Evolutionary conservation across 768 basidiomycete genomes (phyloP).

Genomic region (Serendipita vermifera): DNA sequence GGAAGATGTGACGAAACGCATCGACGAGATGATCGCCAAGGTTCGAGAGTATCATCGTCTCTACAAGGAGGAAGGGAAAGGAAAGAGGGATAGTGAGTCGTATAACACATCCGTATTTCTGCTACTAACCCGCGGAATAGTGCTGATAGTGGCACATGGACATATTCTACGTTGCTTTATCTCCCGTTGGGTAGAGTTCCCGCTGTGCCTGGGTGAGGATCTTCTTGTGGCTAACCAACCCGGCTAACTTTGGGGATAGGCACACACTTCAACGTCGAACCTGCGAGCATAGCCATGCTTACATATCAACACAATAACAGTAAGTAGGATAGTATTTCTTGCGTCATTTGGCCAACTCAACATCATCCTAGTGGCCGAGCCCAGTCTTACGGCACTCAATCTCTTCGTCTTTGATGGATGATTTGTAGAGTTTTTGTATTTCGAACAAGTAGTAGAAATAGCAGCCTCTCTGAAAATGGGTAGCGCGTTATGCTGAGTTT

Average conservation of each 20-base stretch:
- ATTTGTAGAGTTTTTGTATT: neutral
- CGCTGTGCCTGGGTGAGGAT: constrained; percentile 40
- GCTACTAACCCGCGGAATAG: too few relatives aligned
- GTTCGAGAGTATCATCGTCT: constrained; percentile 59
- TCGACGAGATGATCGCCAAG: constrained; percentile 54
- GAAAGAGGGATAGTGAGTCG: constrained; percentile 40
- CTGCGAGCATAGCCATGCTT: constrained; percentile 67
- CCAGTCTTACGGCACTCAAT: constrained; percentile 8
- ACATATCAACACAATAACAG: constrained; percentile 69
- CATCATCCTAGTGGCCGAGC: neutral
- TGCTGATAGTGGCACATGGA: constrained; percentile 83
- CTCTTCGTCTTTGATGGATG: constrained; percentile 7
- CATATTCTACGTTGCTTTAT: constrained; percentile 69
- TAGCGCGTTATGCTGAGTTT: too few relatives aligned
- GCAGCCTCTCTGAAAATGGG: too few relatives aligned
- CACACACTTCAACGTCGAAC: constrained; percentile 72
- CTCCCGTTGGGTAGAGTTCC: constrained; percentile 68
- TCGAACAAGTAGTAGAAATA: neutral
- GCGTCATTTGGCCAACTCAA: neutral
- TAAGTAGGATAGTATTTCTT: neutral
- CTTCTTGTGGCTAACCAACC: neutral
- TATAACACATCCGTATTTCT: too few relatives aligned
- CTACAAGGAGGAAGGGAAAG: constrained; percentile 53
- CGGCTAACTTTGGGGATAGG: constrained; percentile 28
- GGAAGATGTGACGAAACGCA: constrained; percentile 63